Base-by-base conservation (phyloP, 805 yeast genomes). In the Candida berthetii region DNA sequence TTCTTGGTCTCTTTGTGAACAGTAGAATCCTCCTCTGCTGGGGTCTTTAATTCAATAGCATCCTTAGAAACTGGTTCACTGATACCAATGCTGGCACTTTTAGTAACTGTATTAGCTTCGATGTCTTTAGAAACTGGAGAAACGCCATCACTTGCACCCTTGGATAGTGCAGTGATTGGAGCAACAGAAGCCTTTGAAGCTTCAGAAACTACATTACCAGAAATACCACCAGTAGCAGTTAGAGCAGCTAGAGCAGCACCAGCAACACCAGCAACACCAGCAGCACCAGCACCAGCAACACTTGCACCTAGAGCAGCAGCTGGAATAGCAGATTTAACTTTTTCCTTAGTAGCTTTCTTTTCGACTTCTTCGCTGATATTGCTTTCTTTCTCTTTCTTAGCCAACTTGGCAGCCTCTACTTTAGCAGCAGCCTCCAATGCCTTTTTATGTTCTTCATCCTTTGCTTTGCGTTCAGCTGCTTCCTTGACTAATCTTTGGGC, bases 401-500 rank as follows among this genome's bases (percentile, higher is more conserved):
- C 24, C 8, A 22, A 22, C 15, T 18, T 32, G 36, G 8, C 36
- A 16, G n/a, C 14, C 14, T n/a, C 20, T 18, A 9, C 29, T 22
- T 22, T 18, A 13, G n/a, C 38, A 15, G 31, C 38, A 15, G 18
- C 18, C 15, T 36, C 15, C 13, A 10, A 13, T 14, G 31, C 20
- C 13, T 15, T 13, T 3, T 13, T 14, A 22, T 24, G 20, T 25
- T 36, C 38, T 38, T 31, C 18, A 31, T 46, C 35, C 20, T 22
- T 34, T 7, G 34, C 29, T 13, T 27, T 31, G 15, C 34, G 19
- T n/a, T 15, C 19, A 9, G 17, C 15, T 42, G 45, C 28, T 42
- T 31, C 15, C 39, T 10, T 38, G 45, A 17, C 24, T 33, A 22
- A 25, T 28, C 15, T 14, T 36, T 43, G 33, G 20, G 38, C 47